Conservation (phyloP, 495 filamentous ascomycete genomes). For the Aspergillus saccharolyticus region DNA sequence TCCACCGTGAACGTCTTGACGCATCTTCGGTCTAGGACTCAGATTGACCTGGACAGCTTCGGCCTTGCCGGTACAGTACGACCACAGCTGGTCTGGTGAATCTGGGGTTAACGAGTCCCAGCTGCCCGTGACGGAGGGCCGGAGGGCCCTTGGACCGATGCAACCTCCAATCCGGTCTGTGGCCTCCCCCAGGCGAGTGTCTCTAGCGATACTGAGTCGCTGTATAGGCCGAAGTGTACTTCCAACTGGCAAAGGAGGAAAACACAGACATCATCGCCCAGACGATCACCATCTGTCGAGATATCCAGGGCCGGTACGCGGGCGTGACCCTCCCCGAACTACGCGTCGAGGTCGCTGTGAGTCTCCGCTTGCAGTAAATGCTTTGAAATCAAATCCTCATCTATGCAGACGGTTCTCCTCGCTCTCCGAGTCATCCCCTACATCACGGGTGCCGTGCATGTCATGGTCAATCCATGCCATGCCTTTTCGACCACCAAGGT, state of each 20-base stretch:
- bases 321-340: conserved; percentile 1
- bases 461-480: conserved; percentile 7
- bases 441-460: conserved; percentile 4
- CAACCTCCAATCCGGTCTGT: conserved; percentile 1
- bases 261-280: not conserved
- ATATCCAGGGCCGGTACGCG: not conserved
- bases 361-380: too few relatives aligned
- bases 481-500: conserved; percentile 1
- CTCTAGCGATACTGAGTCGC: not conserved
- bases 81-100: not conserved
- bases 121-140: not conserved
- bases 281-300: not conserved
- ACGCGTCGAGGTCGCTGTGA: conserved; percentile 4
- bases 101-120: not conserved
- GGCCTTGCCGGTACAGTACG: not conserved
- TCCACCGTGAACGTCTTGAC: not conserved
- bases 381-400: too few relatives aligned
- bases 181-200: not conserved
- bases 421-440: not conserved
- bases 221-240: not conserved
- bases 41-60: conserved; percentile 2
- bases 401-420: conserved; percentile 2
- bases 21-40: conserved; percentile 3
- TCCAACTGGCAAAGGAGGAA: not conserved
- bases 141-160: not conserved